Conservation (phyloP, 495 filamentous ascomycete species). For the Amphirosellinia nigrospora region DNA sequence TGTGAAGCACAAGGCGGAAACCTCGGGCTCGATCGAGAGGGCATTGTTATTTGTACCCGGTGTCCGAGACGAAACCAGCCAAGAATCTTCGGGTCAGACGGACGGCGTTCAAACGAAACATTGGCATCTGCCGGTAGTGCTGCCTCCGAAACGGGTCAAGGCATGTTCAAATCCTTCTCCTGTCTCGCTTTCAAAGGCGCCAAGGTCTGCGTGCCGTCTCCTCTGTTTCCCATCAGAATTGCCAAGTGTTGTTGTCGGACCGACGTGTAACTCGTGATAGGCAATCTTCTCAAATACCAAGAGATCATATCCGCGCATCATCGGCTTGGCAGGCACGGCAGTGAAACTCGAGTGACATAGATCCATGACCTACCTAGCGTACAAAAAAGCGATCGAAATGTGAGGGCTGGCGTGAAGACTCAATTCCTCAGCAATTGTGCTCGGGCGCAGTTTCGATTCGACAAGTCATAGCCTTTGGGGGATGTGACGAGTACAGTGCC, state of each 20-base stretch:
- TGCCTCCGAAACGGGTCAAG: slow-evolving; percentile 20
- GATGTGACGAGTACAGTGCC: slow-evolving; percentile 20
- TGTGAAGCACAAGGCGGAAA: slow-evolving; percentile 11
- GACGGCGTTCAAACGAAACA: slow-evolving; percentile 19
- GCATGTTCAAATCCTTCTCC: slow-evolving; percentile 14
- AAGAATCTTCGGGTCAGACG: slow-evolving; percentile 23
- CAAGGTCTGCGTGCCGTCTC: slow-evolving; percentile 22
- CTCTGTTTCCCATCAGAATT: slow-evolving; percentile 14
- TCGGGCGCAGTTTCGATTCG: neutral
- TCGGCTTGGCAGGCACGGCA: slow-evolving; percentile 47
- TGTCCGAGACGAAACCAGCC: slow-evolving; percentile 12
- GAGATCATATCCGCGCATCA: slow-evolving; percentile 43
- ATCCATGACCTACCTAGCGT: neutral
- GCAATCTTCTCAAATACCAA: slow-evolving; percentile 34
- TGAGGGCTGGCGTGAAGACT: neutral
- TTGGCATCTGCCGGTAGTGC: slow-evolving; percentile 21
- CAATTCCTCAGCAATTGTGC: neutral
- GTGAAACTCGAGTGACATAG: slow-evolving; percentile 32
- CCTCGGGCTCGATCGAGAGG: slow-evolving; percentile 2
- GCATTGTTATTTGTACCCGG: slow-evolving; percentile 9
- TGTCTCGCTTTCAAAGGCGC: slow-evolving; percentile 18
- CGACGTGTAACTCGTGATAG: slow-evolving; percentile 38
- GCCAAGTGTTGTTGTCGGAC: slow-evolving; percentile 39
- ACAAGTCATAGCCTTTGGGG: neutral
- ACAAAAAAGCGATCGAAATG: neutral